Evolutionary conservation across 305 asterid genomes (phyloP), one percentile per base, ranked within the genome.

Genomic region (Fraxinus latifolia): DNA sequence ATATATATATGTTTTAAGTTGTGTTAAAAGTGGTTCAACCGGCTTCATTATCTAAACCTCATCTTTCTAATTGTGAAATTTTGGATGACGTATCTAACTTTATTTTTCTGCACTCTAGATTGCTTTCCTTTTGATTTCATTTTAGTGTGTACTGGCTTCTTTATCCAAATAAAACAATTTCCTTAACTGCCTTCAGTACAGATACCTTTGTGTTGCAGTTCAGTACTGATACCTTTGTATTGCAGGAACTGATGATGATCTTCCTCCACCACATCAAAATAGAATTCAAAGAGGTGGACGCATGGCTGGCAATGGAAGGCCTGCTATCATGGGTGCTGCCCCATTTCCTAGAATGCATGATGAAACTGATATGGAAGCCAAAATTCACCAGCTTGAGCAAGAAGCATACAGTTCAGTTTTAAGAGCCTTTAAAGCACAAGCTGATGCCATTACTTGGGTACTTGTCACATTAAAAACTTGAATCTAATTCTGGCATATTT

Each of bases 351-450:
- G 87, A 82, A 80, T 85, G 87, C 84, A 87, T 74, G 92, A 89
- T 32, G 92, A 90, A 39, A 82, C 88, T 47, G 95, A 95, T 82
- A 92, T 92, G 93, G 94, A 91, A 87, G 85, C 91, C 80, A 87
- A 88, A 84, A 92, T 95, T 84, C 98, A 92, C 89, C 93, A 93
- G 83, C 89, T 95, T 79, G 97, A 93, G 91, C 95, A 91, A 87
- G 98, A 95, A 83, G 98, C 98, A 71, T 95, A 95, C 88, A 86
- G 88, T 90, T 92, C 98, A 12, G 90, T 93, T 88, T 87, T 95
- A 83, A 88, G 98, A 88, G 98, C 98, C 62, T 93, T 95, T 88
- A 95, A 91, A 91, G 98, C 97, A 76, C 98, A 95, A 89, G 93
- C 90, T 55, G 98, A 93, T 91, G 92, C 98, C 77, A 86, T 95